Base-by-base conservation (phyloP, 805 yeast genomes). In the Candida berthetii region DNA sequence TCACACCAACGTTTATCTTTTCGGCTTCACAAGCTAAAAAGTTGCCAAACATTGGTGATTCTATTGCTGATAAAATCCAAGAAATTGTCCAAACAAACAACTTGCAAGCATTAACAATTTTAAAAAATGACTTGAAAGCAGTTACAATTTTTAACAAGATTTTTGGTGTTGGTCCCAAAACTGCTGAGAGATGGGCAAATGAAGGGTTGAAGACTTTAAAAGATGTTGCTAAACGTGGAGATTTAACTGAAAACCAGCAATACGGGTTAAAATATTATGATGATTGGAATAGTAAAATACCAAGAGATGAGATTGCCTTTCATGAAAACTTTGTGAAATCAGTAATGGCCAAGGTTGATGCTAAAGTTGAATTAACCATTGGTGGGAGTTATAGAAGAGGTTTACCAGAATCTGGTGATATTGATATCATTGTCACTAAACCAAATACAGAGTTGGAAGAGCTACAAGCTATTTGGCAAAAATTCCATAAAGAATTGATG, bases 381-480 rank as follows among this genome's bases (percentile, higher is more conserved):
- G 70, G 70, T 67, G 82, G 82, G 3, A 73, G 79, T 6, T 77
- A 71, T 51, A 58, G 76, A 28, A 62, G 83, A 17, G 80, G 77
- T 3, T 50, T 61, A n/a, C 36, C 44, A 4, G 52, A 53, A 5
- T 69, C 74, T 44, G 80, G 80, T 1, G 83, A 78, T 48, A 66
- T 78, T 31, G 84, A 78, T 52, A 62, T 74, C 34, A 57, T 78
- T 19, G 40, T 78, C 3, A 69, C 75, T 25, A 63, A 58, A 36
- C 48, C 57, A 14, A 61, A 54, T 4, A 57, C 60, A 1, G 47
- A 58, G 4, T 50, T 57, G n/a, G 43, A 46, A 3, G 52, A 53
- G 3, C 31, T 64, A 31, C 42, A 45, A 20, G 32, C 17, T 1
- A 45, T 55, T n/a, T 24, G 64, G 16, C 35, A 38, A 4, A 45